A percentile compares a stretch with the other conserved stretches of the same genome.
Evolutionary conservation across 1,284 basidiomycete genomes (phyloP).

Genomic region (Rhodotorula glutinis): DNA sequence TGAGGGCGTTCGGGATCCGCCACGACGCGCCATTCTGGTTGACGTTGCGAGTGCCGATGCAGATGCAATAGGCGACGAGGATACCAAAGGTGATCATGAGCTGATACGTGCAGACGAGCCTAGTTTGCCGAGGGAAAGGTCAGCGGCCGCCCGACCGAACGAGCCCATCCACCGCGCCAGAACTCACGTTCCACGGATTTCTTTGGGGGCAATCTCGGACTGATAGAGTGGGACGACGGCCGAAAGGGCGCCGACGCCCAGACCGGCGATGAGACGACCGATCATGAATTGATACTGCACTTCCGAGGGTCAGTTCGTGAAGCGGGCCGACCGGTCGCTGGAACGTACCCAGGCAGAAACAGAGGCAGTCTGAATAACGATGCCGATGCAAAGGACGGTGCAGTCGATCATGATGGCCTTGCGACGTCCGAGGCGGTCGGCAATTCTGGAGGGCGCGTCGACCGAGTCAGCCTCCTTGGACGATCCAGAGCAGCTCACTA

Average conservation of each 20-base stretch:
- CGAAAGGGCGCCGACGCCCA: conserved; percentile 68
- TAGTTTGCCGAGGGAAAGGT: neutral
- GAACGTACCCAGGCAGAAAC: conserved; percentile 53
- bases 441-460: no score
- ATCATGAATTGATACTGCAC: conserved; percentile 55
- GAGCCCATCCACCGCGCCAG: no score
- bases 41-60: conserved; percentile 47
- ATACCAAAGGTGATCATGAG: conserved; percentile 69
- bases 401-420: conserved; percentile 69
- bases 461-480: no score
- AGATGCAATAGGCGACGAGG: conserved; percentile 60
- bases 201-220: conserved; percentile 65
- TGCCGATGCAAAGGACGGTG: conserved; percentile 64
- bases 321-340: no score
- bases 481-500: no score
- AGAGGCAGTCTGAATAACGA: conserved; percentile 56
- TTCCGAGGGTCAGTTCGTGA: no score
- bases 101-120: conserved; percentile 60
- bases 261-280: conserved; percentile 44
- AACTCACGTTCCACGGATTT: conserved; percentile 63
- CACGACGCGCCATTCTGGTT: conserved; percentile 21
- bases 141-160: no score
- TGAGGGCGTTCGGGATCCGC: conserved; percentile 52
- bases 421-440: conserved; percentile 66
- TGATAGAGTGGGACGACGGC: conserved; percentile 64